These are phyloP conservation scores for Peziza echinospora DNA, from an alignment of 495 filamentous ascomycete genomes.

Conservation along the genomic window DNA sequence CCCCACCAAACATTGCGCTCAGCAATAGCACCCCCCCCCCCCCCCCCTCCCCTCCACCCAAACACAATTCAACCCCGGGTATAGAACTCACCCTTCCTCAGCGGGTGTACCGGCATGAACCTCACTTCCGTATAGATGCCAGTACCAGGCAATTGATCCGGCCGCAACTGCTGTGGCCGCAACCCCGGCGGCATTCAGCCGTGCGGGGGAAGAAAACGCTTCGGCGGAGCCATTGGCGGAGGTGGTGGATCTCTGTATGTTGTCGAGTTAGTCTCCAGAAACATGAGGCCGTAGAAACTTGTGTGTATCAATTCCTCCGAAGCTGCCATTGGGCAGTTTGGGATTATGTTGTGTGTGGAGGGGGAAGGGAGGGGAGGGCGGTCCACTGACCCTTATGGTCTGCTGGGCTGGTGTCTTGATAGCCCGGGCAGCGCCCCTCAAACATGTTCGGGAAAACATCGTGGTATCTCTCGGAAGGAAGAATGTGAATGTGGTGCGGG, in stretches of 20 bases:
- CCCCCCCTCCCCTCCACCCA: constrained; percentile 1
- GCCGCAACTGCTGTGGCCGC: constrained; percentile 66
- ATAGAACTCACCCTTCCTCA: constrained; percentile 79
- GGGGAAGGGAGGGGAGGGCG: not conserved
- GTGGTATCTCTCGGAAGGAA: not conserved
- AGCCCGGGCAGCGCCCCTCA: not conserved
- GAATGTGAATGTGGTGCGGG: not conserved
- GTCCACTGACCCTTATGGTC: not conserved
- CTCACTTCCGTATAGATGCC: constrained; percentile 75
- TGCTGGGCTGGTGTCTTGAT: not conserved
- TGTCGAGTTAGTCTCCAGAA: not conserved
- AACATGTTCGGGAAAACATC: not conserved
- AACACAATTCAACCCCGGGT: constrained; percentile 1
- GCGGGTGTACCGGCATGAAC: constrained; percentile 73
- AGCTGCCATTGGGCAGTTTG: not conserved
- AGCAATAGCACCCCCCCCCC: too few species aligned
- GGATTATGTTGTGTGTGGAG: not conserved
- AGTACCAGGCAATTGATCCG: constrained; percentile 85
- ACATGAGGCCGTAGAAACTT: not conserved
- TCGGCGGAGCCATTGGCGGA: too few species aligned
- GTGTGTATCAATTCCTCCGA: not conserved
- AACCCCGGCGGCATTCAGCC: constrained; percentile 56
- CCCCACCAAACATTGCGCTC: constrained; percentile 6
- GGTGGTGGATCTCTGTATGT: too few species aligned
- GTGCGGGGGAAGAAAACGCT: constrained; percentile 29